Evolutionary conservation across 1,284 basidiomycete genomes (phyloP), one percentile per base, ranked within the genome.

Genomic region (Leccinum solheimii): DNA sequence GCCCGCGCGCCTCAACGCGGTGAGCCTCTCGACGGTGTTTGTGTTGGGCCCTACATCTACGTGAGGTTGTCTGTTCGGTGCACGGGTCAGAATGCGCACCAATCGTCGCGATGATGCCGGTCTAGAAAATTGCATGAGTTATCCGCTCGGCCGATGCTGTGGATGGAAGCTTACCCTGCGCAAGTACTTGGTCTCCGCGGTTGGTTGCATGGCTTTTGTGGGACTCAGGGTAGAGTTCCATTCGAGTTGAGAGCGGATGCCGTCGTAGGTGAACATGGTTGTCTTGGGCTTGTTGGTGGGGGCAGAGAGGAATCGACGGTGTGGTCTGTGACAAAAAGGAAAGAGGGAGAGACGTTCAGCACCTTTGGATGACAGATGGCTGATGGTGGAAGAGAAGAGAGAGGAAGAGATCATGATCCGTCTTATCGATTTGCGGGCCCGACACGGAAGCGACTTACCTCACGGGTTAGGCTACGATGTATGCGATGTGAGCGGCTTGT

Each of bases 101-200:
- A 73, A 98, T 98, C 64, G 95, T 98, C 63, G 94, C 95, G 74
- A 98, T 97, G 80, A 98, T 97, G 64, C 91, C 83, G 19, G 95
- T 97, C 96, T 98, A 69, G 1, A 21, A 30, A 38, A 53, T 56
- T 54, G 55, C 9, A 63, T 67, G 36, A 62, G 67, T 52, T 40
- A 26, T 5, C 53, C 40, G 48, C 32, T 49, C 13, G 36, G 13
- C 30, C 7, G 30, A 27, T 2, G 48, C 30, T n/a, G 14, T 23
- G 51, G 48, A 26, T 19, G 45, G 55, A 11, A 32, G 55, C 65
- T 68, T 62, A 94, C 95, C 86, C 97, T 98, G 80, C 95, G 91
- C 69, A 89, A 78, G 77, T 81, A 94, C 80, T 94, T 95, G 72
- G 92, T 92, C 64, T 87, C 83, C 61, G 90, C 86, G 43, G 85